Evolutionary conservation across 1,139 yeast species (phyloP), one percentile per base, ranked within the genome.

Genomic region (Kodamaea ohmeri): DNA sequence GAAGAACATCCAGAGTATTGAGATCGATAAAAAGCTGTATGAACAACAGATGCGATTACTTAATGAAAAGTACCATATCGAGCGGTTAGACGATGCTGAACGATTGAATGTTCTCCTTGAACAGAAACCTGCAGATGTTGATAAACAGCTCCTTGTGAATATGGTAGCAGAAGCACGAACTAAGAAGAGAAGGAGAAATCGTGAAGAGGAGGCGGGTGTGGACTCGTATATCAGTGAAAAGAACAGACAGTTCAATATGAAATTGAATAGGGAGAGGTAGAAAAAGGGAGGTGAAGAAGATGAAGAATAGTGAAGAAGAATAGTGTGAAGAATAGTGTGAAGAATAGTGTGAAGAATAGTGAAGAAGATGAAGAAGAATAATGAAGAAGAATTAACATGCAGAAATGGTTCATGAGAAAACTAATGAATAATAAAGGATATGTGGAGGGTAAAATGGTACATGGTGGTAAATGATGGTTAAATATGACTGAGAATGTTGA

Each of bases 221-320:
- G 72, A 67, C 6, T 52, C 60, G 24, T 65, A 57, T 52, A 77
- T 88, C 54, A 87, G 84, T 55, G 90, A 83, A 43, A 83, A 82
- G 59, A 88, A 88, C 67, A 76, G 74, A 52, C 84, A 83, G 52
- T 88, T 87, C 61, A 88, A 87, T 60, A 76, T 74, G 57, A 85
- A 85, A 52, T 63, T 88, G 47, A 69, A 79, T 40, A 62, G 90
- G 34, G 80, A 77, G 46, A 73, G 74, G 32, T 36, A 16, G 30
- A 14, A 46, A 73, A 74, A 29, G 36, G 26, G 17, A 25, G 6
- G 17, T 12, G 6, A n/a, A n/a, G n/a, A n/a, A n/a, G n/a, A n/a
- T n/a, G n/a, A n/a, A n/a, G n/a, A n/a, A n/a, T n/a, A 20, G 6
- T 7, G 22, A 20, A 20, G 9, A 20, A 20, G 6, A 20, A 20